These are phyloP conservation scores for Cymbidium sinense DNA, from an alignment of 106 monocot genomes.

Conservation along the genomic window DNA sequence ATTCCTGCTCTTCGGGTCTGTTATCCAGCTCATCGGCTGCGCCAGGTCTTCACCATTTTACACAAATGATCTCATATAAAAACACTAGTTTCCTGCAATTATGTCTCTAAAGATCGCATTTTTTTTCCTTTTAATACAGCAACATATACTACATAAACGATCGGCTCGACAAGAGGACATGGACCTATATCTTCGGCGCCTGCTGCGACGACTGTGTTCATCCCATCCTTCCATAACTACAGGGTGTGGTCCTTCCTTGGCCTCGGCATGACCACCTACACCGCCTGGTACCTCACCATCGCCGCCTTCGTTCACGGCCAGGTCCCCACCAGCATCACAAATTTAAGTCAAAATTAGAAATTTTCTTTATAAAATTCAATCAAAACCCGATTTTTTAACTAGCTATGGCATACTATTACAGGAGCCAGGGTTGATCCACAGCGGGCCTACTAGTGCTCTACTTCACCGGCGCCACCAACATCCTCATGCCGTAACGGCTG, in stretches of 20 bases:
- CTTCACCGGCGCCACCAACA: slow-evolving; percentile 96
- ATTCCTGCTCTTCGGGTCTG: slow-evolving; percentile 61
- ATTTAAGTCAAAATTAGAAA: neutral
- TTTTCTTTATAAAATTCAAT: neutral
- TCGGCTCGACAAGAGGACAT: slow-evolving; percentile 74
- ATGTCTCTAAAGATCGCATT: neutral
- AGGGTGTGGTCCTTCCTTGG: slow-evolving; percentile 86
- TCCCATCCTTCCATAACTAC: slow-evolving; percentile 90
- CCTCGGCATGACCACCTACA: slow-evolving; percentile 85
- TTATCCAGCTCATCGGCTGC: slow-evolving; percentile 60
- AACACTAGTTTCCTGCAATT: neutral
- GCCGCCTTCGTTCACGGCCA: slow-evolving; percentile 71
- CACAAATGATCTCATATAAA: neutral
- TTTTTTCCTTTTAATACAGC: slow-evolving; percentile 12
- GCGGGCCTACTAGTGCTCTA: slow-evolving; percentile 69
- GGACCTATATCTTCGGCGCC: slow-evolving; percentile 92
- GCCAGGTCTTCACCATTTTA: neutral
- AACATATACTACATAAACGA: slow-evolving; percentile 95
- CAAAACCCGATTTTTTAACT: neutral
- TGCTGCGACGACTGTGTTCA: slow-evolving; percentile 89
- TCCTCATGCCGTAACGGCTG: slow-evolving; percentile 95
- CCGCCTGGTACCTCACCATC: slow-evolving; percentile 84
- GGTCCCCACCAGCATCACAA: slow-evolving; percentile 4
- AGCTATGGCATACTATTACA: slow-evolving; percentile 8
- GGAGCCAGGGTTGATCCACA: slow-evolving; percentile 45